These are phyloP conservation scores for Puccinellia tenuiflora DNA, from an alignment of 176 grass and related monocot species.

Conservation along the genomic window DNA sequence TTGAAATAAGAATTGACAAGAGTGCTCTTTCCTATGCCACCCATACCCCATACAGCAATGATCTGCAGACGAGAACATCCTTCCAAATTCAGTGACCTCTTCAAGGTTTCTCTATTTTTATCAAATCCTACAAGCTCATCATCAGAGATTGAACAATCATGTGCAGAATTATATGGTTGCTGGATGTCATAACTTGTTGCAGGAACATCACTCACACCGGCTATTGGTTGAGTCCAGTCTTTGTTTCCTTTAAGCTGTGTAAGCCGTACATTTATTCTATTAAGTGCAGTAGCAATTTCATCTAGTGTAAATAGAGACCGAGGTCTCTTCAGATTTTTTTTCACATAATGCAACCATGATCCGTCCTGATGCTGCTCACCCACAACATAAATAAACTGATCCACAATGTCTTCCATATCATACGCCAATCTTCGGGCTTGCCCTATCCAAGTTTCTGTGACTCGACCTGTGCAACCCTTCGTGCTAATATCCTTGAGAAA, in stretches of 20 bases:
- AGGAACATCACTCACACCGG: not conserved
- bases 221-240: not conserved
- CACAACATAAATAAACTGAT: slow-evolving; percentile 26
- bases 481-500: not conserved
- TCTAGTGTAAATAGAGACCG: not conserved
- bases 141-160: slow-evolving; percentile 3
- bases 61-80: not conserved
- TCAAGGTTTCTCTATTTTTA: slow-evolving; percentile 15
- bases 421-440: slow-evolving; percentile 23
- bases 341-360: not conserved
- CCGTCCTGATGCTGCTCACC: not conserved
- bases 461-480: not conserved
- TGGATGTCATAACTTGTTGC: not conserved
- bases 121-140: slow-evolving; percentile 34
- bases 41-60: no score
- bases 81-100: not conserved
- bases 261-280: not conserved
- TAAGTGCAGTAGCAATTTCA: not conserved
- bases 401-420: slow-evolving; percentile 33
- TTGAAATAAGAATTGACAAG: slow-evolving; percentile 27
- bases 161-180: not conserved
- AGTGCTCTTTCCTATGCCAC: slow-evolving; percentile 45
- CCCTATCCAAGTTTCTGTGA: slow-evolving; percentile 18
- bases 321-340: not conserved
- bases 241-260: not conserved